Base-by-base conservation (phyloP, 495 filamentous ascomycete genomes). In the Podospora anserina region DNA sequence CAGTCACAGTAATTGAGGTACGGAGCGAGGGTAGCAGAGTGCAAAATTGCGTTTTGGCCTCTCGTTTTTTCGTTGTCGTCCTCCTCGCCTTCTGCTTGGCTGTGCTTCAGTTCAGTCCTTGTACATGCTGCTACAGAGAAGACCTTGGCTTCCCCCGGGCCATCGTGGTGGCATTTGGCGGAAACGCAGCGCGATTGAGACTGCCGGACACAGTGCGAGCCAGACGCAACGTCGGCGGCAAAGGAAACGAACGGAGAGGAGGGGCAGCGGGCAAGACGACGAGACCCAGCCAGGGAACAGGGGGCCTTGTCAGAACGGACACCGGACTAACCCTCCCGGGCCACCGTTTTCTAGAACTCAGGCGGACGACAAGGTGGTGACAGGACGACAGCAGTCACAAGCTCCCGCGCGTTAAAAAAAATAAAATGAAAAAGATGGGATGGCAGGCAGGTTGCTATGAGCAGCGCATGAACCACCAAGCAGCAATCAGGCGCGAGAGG, bases 11-110 rank as follows among this genome's bases (percentile, higher is more conserved):
- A 68, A 72, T 76, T 68, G 76, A 76, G 70, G 68, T 61, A 73
- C 71, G 69, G 73, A 65, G 26, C 44, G 62, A 70, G 70, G 63
- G 68, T 68, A 62, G 65, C 65, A 70, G 16, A 53, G 66, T 71
- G 66, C 67, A 76, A 75, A 75, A 74, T 72, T 75, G 74, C 71
- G 74, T 71, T 75, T 75, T 72, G 27, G 65, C 69, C 69, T 56
- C 67, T 68, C 68, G 62, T 68, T 58, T 19, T 56, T 55, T 23
- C 23, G 23, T 23, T 32, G 34, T 27, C 19, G 15, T 66, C 15
- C 27, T 61, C 64, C 57, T 61, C 61, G 55, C 66, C 65, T 57
- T 70, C 65, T 55, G 64, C 64, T 70, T 61, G 65, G 64, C 57
- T 63, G 54, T 49, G 39, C 39, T 49, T 49, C 39, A 49, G 55